Evolutionary conservation across 768 basidiomycete species (phyloP).

Genomic region (Pleurotus pulmonarius): DNA sequence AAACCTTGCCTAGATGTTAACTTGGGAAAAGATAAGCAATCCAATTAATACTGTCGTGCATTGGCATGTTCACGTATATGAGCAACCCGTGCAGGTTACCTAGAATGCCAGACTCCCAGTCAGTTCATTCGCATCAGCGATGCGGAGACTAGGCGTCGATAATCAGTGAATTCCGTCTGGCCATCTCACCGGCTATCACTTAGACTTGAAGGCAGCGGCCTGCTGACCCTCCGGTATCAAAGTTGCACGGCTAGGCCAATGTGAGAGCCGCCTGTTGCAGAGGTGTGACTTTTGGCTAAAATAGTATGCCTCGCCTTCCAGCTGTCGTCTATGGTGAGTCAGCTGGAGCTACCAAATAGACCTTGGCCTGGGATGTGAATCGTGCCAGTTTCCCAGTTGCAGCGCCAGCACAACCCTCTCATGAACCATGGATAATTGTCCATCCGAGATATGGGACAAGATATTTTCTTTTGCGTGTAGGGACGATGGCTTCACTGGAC

Average conservation of each 20-base stretch:
- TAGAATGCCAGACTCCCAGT: too few species aligned
- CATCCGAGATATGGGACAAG: background rate
- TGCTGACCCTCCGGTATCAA: background rate
- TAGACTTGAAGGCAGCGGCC: too few species aligned
- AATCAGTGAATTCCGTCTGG: too few species aligned
- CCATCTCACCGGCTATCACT: too few species aligned
- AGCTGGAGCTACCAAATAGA: background rate
- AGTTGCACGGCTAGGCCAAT: background rate
- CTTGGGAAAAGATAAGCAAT: too few species aligned
- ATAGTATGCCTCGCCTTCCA: background rate
- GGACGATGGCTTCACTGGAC: constrained; percentile 4
- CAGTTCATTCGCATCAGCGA: too few species aligned
- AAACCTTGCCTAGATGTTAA: too few species aligned
- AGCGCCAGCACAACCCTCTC: too few species aligned
- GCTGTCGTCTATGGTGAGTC: background rate
- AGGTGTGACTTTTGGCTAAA: background rate
- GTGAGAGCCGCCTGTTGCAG: background rate
- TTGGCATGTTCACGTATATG: too few species aligned
- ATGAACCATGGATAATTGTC: constrained; percentile 8
- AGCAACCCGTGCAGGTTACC: too few species aligned
- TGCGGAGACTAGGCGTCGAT: too few species aligned
- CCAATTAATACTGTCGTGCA: too few species aligned
- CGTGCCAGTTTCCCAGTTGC: background rate
- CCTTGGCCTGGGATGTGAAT: background rate
- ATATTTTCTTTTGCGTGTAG: constrained; percentile 2